phyloP scores from a whole-genome alignment of 805 yeast genomes.

The Saccharomycopsis amapae region DNA sequence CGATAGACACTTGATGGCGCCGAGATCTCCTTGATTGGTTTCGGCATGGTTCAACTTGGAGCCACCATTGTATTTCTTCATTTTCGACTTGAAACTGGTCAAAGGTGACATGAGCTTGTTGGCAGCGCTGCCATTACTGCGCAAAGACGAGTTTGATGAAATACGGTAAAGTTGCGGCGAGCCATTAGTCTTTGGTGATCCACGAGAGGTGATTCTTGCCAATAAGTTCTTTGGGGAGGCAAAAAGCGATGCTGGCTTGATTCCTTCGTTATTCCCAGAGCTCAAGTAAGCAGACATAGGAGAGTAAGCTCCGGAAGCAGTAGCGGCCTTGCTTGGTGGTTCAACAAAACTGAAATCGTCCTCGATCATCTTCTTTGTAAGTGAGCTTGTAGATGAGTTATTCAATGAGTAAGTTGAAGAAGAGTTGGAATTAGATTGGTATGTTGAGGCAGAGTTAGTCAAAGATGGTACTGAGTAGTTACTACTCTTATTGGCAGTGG shows the following conservation, averaged over 20 bases:
- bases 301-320: constrained; percentile 4
- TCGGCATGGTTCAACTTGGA: background rate
- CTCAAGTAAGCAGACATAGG: constrained; percentile 14
- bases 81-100: constrained; percentile 10
- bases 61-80: background rate
- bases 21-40: background rate
- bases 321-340: constrained; percentile 18
- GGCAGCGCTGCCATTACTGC: constrained; percentile 6
- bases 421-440: constrained; percentile 12
- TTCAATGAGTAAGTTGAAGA: constrained; percentile 19
- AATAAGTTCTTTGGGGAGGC: constrained; percentile 18
- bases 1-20: constrained; percentile 10
- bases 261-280: background rate
- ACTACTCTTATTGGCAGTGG: background rate
- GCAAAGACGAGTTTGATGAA: constrained; percentile 14
- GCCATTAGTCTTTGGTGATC: constrained; percentile 5
- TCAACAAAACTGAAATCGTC: constrained; percentile 22
- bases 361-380: constrained; percentile 19
- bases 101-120: constrained; percentile 17
- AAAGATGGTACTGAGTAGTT: constrained; percentile 17
- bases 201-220: constrained; percentile 14
- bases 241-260: constrained; percentile 15
- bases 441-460: constrained; percentile 20
- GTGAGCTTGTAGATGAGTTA: constrained; percentile 14
- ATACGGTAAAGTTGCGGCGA: constrained; percentile 20